These are phyloP conservation scores for Sungouiella blattae DNA, from an alignment of 805 yeast species.

Conservation along the genomic window DNA sequence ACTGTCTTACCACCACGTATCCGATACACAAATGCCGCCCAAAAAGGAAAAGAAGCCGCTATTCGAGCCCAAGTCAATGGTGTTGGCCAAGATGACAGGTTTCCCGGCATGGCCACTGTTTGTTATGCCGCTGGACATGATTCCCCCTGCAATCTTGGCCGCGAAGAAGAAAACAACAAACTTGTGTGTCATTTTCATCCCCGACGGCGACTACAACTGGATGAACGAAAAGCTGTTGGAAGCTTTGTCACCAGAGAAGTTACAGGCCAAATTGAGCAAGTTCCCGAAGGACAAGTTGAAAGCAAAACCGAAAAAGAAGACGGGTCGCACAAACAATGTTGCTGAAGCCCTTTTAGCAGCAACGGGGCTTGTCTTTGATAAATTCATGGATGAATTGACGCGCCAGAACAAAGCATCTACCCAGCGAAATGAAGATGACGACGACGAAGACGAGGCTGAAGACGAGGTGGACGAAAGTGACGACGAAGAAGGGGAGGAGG, in stretches of 20 bases:
- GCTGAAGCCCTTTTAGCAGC: constrained; percentile 39
- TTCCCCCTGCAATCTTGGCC: constrained; percentile 32
- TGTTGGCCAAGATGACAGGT: constrained; percentile 43
- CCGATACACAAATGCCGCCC: no score
- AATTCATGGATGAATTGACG: constrained; percentile 30
- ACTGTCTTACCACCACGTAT: no score
- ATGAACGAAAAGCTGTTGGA: constrained; percentile 38
- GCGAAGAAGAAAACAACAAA: constrained; percentile 35
- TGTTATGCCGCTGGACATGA: constrained; percentile 38
- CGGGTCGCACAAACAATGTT: constrained; percentile 28
- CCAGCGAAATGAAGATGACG: constrained; percentile 4
- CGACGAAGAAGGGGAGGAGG: constrained; percentile 22
- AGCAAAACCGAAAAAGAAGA: constrained; percentile 17
- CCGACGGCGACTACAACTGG: constrained; percentile 46
- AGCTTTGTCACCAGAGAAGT: constrained; percentile 25
- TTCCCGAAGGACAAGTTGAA: constrained; percentile 24
- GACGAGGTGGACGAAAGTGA: constrained; percentile 10
- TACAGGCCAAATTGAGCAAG: constrained; percentile 26
- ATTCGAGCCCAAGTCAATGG: constrained; percentile 35
- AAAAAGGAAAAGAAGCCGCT: constrained; percentile 19
- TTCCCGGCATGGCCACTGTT: constrained; percentile 51
- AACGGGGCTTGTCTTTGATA: constrained; percentile 32
- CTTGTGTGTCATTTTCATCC: constrained; percentile 42
- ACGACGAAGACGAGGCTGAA: constrained; percentile 5
- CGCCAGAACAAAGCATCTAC: constrained; percentile 8